Evolutionary conservation across 768 basidiomycete genomes (phyloP).

Genomic region (Boletus tomentosulus): DNA sequence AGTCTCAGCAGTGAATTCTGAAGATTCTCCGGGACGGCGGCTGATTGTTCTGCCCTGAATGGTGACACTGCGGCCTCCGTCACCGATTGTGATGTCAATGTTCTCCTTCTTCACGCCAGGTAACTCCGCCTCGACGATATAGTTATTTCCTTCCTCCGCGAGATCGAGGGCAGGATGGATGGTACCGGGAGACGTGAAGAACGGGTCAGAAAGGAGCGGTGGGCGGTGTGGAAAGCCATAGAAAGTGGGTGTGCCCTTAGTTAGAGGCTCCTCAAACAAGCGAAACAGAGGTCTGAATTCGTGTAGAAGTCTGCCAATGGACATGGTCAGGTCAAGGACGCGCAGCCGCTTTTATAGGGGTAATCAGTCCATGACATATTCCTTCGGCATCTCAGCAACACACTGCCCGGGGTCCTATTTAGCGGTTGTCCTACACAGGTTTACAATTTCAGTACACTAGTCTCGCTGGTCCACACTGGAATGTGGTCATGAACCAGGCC

Average conservation of each 20-base stretch:
- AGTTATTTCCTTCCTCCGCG: conserved; percentile 58
- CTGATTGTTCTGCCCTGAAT: conserved; percentile 60
- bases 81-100: conserved; percentile 64
- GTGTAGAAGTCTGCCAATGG: conserved; percentile 59
- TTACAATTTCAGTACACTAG: background rate
- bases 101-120: conserved; percentile 79
- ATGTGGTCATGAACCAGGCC: conserved; percentile 44
- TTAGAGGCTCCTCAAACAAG: conserved; percentile 68
- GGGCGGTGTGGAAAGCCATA: conserved; percentile 29
- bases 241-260: conserved; percentile 28
- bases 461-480: background rate
- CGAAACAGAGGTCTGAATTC: conserved; percentile 76
- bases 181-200: conserved; percentile 34
- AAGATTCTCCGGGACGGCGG: conserved; percentile 17
- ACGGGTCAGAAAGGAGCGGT: conserved; percentile 49
- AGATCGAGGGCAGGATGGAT: conserved; percentile 63
- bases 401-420: conserved; percentile 13
- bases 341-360: conserved; percentile 9
- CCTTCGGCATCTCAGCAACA: conserved; percentile 6
- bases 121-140: conserved; percentile 70
- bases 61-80: conserved; percentile 64
- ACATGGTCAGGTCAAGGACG: conserved; percentile 40
- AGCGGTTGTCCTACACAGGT: background rate
- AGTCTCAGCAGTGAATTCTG: conserved; percentile 16
- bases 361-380: conserved; percentile 8